These are phyloP conservation scores for Cephalotrichum gorgonifer DNA, from an alignment of 2,329 filamentous ascomycete species.

Conservation along the genomic window DNA sequence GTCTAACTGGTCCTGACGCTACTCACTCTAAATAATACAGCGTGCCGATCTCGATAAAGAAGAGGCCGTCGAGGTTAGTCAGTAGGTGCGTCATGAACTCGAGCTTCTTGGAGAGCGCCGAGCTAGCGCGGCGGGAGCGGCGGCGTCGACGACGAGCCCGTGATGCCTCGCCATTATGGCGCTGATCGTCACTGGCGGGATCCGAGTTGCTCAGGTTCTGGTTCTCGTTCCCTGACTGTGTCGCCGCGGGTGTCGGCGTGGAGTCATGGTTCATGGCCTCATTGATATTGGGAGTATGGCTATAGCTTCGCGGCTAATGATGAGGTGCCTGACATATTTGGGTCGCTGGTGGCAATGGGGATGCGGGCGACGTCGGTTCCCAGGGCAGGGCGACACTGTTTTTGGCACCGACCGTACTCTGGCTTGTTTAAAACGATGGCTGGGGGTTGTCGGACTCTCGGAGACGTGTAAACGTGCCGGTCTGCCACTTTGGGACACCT, in stretches of 20 bases:
- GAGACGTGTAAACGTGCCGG: not conserved
- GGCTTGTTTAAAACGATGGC: not conserved
- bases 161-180: slow-evolving; percentile 1
- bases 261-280: slow-evolving; percentile 42
- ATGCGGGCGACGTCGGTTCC: not conserved
- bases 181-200: not conserved
- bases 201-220: not conserved
- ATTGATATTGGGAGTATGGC: not conserved
- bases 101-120: slow-evolving; percentile 44
- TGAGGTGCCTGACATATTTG: slow-evolving; percentile 1
- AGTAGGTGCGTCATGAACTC: slow-evolving; percentile 51
- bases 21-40: slow-evolving; percentile 63
- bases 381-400: not conserved
- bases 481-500: not conserved
- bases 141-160: slow-evolving; percentile 17
- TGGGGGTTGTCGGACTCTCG: not conserved
- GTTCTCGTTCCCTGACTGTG: slow-evolving; percentile 4
- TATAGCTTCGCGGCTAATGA: slow-evolving; percentile 1
- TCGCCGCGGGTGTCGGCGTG: slow-evolving; percentile 27
- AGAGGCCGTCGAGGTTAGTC: slow-evolving; percentile 49
- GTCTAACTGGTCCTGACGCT: not conserved
- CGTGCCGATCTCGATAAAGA: slow-evolving; percentile 54
- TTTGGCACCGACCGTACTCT: not conserved
- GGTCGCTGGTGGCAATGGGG: not conserved
- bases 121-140: slow-evolving; percentile 25